Evolutionary conservation across 2,329 filamentous ascomycete species (phyloP).

Genomic region (Tolypocladium endophyticum): DNA sequence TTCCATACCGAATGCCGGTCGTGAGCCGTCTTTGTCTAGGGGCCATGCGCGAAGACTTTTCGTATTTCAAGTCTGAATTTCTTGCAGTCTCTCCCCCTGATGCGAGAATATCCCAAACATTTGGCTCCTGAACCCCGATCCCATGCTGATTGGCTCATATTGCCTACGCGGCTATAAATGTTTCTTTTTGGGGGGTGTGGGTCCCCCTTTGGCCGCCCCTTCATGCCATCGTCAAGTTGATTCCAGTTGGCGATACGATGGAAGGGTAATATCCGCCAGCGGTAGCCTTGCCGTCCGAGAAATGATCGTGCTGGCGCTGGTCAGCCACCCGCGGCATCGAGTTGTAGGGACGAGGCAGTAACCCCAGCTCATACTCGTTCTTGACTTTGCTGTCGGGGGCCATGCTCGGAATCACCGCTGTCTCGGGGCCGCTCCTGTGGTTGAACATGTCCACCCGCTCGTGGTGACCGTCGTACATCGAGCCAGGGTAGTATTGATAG

Average conservation of each 20-base stretch:
- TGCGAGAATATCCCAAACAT: not conserved
- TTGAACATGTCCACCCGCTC: slow-evolving; percentile 42
- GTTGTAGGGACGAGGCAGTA: slow-evolving; percentile 35
- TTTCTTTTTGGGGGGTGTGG: not conserved
- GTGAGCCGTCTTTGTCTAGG: not conserved
- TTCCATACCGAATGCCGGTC: not conserved
- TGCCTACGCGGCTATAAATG: not conserved
- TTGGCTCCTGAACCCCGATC: not conserved
- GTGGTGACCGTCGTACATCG: slow-evolving; percentile 37
- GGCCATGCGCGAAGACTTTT: not conserved
- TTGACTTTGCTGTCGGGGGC: slow-evolving; percentile 32
- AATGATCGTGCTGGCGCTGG: slow-evolving; percentile 31
- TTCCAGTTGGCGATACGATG: slow-evolving; percentile 34
- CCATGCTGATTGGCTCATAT: not conserved
- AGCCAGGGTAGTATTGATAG: slow-evolving; percentile 43
- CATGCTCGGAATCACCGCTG: slow-evolving; percentile 19
- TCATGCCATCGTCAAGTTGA: slow-evolving; percentile 30
- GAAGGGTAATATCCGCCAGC: slow-evolving; percentile 45
- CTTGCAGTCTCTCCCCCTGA: not conserved
- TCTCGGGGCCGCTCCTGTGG: slow-evolving; percentile 23
- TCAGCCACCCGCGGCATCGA: slow-evolving; percentile 19
- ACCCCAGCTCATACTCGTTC: slow-evolving; percentile 33
- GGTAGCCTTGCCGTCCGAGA: slow-evolving; percentile 37
- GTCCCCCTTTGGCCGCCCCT: not conserved
- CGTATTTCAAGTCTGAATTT: not conserved